Evolutionary conservation across 805 yeast genomes (phyloP).

Genomic region (Wickerhamia fluorescens): DNA sequence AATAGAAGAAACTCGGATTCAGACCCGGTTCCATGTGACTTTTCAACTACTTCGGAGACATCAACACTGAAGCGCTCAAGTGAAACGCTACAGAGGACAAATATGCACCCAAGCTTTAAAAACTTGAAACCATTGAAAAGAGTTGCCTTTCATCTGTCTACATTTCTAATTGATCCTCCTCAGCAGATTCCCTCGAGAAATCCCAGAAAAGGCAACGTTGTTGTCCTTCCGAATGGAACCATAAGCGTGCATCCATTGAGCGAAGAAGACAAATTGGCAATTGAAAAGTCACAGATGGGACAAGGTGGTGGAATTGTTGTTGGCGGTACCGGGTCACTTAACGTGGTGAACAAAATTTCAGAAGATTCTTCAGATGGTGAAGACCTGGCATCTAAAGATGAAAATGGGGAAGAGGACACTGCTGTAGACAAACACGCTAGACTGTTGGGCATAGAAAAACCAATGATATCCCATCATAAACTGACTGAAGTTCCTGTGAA

Average conservation of each 20-base stretch:
- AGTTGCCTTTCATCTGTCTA: slow-evolving; percentile 37
- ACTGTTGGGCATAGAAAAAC: slow-evolving; percentile 25
- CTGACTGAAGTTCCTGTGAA: slow-evolving; percentile 28
- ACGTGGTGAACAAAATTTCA: slow-evolving; percentile 20
- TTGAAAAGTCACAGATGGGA: slow-evolving; percentile 34
- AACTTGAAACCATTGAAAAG: slow-evolving; percentile 31
- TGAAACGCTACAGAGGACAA: no score
- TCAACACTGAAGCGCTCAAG: neutral
- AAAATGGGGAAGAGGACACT: slow-evolving; percentile 13
- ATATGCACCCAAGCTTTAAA: slow-evolving; percentile 18
- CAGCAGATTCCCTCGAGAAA: slow-evolving; percentile 87
- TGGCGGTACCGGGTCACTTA: slow-evolving; percentile 69
- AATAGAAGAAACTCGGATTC: slow-evolving; percentile 2
- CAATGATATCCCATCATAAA: slow-evolving; percentile 15
- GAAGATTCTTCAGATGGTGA: slow-evolving; percentile 6
- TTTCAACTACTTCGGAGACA: slow-evolving; percentile 1
- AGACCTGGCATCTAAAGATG: slow-evolving; percentile 2
- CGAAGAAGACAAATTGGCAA: slow-evolving; percentile 42
- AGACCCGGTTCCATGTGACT: slow-evolving; percentile 2
- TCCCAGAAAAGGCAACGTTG: slow-evolving; percentile 74
- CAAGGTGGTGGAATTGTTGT: slow-evolving; percentile 66
- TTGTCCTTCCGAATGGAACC: slow-evolving; percentile 46
- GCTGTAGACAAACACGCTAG: slow-evolving; percentile 19
- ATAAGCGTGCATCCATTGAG: slow-evolving; percentile 48
- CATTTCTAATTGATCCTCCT: slow-evolving; percentile 58